Evolutionary conservation across 768 basidiomycete species (phyloP), one percentile per base, ranked within the genome.

Genomic region (Coprinopsis strossmayeri): DNA sequence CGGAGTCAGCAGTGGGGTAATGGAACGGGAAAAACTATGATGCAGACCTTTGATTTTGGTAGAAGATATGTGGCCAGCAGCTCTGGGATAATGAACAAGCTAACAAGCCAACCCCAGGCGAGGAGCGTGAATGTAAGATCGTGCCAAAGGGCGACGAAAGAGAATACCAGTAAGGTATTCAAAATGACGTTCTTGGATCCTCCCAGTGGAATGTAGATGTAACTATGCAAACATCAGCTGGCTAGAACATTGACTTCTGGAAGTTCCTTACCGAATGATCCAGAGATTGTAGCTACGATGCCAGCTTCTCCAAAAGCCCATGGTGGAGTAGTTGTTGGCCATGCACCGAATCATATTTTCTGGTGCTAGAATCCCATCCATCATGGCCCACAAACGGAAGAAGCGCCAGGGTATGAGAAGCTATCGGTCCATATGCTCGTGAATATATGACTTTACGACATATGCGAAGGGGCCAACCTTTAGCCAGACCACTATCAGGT

Each of bases 261-360:
- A 38, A 13, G 43, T 17, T 24, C 53, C 66, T 2, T 64, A 92
- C 89, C 94, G 74, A 30, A 92, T 80, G 39, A 94, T 72, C 96
- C 95, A 98, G 12, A 96, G 76, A 59, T 98, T 99, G 66, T 93
- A 97, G 53, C 87, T 91, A 5, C 96, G 74, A 62, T 98, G 95
- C 96, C 95, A 98, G 54, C 84, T 85, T 53, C 92, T 68, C 96
- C 96, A 98, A 65, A 99, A 98, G 0, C 92, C 92, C 9, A 84
- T 63, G 0, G 83, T 78, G 0, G 94, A 96, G 61, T 97, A 97
- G 63, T 97, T 98, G 64, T 98, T 99, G 18, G 82, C 88, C 83
- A 97, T 87, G 60, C 96, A 98, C n/a, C 96, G 79, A 11, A 99
- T 77, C 96, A 97, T 96, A 64, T 99, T 99, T 65, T 99, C 96